phyloP scores from a whole-genome alignment of 1,284 basidiomycete species.

The Golubevia sp. region DNA sequence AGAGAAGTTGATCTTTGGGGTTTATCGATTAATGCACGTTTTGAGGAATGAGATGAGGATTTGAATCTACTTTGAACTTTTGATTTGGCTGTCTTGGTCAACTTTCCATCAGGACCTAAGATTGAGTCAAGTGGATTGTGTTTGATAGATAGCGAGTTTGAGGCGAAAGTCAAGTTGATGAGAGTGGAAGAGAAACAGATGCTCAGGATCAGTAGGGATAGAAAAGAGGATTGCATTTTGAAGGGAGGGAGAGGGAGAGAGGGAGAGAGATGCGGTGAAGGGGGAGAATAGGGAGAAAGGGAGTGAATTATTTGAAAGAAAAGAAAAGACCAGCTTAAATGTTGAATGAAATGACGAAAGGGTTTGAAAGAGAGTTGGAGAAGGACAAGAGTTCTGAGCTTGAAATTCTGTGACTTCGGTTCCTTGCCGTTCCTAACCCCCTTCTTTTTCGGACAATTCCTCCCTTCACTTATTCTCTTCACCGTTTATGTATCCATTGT shows the following conservation, averaged over 20 bases:
- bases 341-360: no score
- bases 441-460: no score
- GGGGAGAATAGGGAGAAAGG: no score
- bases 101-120: slow-evolving; percentile 7
- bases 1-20: slow-evolving; percentile 29
- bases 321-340: no score
- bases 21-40: slow-evolving; percentile 18
- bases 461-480: no score
- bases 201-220: neutral
- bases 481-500: no score
- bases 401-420: no score
- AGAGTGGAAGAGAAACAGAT: slow-evolving; percentile 5
- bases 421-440: no score
- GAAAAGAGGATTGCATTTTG: slow-evolving; percentile 3
- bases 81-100: slow-evolving; percentile 1
- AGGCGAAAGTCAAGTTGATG: neutral
- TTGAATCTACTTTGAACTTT: neutral
- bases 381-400: no score
- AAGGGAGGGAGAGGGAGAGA: neutral
- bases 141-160: slow-evolving; percentile 4
- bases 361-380: no score
- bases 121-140: neutral
- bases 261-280: neutral
- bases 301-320: no score
- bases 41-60: neutral